Conservation (phyloP, 257 asterid genomes). For the Solanum piurae region DNA sequence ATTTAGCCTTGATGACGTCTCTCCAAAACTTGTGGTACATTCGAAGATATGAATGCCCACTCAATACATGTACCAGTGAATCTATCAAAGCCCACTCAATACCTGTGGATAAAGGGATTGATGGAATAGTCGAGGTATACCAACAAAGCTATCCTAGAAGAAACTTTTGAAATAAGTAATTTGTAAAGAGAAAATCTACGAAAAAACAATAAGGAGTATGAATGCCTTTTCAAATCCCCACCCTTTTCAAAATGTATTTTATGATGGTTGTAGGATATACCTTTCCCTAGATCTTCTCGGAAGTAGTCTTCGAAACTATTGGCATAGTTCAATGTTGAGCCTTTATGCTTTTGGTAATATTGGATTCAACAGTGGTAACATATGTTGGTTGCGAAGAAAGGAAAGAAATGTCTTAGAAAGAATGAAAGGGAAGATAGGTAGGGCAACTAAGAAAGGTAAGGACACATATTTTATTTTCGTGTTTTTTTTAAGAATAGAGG, state of each 20-base stretch:
- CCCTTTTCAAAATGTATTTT: background rate
- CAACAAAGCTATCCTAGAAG: background rate
- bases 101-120: background rate
- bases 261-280: background rate
- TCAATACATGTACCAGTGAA: too few species aligned
- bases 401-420: too few species aligned
- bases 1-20: too few species aligned
- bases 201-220: background rate
- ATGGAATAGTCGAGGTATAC: background rate
- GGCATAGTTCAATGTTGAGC: background rate
- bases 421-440: too few species aligned
- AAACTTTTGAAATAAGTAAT: background rate
- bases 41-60: too few species aligned
- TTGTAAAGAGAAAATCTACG: too few species aligned
- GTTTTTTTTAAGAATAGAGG: too few species aligned
- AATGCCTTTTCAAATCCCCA: background rate
- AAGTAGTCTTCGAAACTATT: too few species aligned
- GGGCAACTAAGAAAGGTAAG: background rate
- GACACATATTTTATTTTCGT: background rate
- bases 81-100: background rate
- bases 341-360: background rate
- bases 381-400: background rate
- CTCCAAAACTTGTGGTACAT: too few species aligned
- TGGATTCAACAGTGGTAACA: background rate
- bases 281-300: background rate